Evolutionary conservation across 2,329 filamentous ascomycete genomes (phyloP), one percentile per base, ranked within the genome.

Genomic region (Pezicula radicicola): DNA sequence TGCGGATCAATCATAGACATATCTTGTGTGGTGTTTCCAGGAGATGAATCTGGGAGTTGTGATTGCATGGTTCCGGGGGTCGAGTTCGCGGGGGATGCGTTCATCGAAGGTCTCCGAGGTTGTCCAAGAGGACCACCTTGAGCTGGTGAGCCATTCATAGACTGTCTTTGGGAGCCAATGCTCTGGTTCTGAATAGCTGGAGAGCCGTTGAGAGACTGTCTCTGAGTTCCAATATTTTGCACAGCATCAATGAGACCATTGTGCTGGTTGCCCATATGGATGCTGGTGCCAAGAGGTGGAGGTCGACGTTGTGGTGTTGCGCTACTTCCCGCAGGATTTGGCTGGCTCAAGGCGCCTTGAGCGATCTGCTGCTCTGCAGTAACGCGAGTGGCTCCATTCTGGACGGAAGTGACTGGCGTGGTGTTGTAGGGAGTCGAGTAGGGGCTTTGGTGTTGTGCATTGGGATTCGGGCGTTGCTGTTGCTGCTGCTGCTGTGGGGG

Each of bases 331-430:
- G 55, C 37, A 21, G 61, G 54, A 5, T 25, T 42, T 30, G 58
- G 19, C 47, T 61, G 63, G 46, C 63, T 62, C 56, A 67, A 55
- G 51, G 66, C 56, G 40, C 64, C 64, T 53, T 65, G 62, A 21
- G 63, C 63, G 56, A 67, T 67, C 55, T 67, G 64, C 53, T 66
- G 64, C 49, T 67, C 64, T 44, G 63, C 64, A 44, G 63, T 65
- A 12, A 63, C 58, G 48, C 57, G 58, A 41, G 45, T 52, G 43
- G 50, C 45, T 27, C 49, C 49, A 47, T 53, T 54, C 56, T 27
- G 48, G 28, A 50, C 55, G 19, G 55, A 46, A 15, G 48, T 42
- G 28, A 46, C 53, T 47, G 58, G 60, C 15, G 53, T 51, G 54
- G 59, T 60, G 49, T 53, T 61, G 47, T 65, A 65, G 33, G 63